phyloP scores from a whole-genome alignment of 305 asterid genomes.

The Fraxinus dipetala region DNA sequence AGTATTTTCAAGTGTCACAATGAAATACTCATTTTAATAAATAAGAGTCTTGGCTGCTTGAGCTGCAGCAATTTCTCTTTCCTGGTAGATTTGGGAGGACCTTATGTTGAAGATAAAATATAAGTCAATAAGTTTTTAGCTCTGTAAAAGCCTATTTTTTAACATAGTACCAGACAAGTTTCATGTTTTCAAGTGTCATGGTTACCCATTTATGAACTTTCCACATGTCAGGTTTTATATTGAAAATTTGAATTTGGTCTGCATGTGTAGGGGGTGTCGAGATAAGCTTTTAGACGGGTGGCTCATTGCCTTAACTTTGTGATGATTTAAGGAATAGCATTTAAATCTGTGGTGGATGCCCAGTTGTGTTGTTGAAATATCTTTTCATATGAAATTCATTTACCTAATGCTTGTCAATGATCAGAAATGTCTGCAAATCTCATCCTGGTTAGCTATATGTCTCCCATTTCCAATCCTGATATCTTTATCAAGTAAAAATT shows the following conservation, averaged over 20 bases:
- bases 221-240: not conserved
- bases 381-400: not conserved
- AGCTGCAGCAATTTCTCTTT: not conserved
- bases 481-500: not conserved
- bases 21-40: not conserved
- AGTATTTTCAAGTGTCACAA: not conserved
- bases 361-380: not conserved
- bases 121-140: not conserved
- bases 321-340: not conserved
- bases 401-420: not conserved
- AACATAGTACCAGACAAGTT: not conserved
- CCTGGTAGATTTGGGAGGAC: slow-evolving; percentile 2
- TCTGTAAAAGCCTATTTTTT: not conserved
- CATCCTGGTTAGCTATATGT: not conserved
- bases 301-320: not conserved
- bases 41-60: not conserved
- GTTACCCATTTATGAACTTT: not conserved
- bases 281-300: not conserved
- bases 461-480: not conserved
- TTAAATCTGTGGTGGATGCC: not conserved
- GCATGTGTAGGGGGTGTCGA: not conserved
- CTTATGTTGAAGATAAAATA: not conserved
- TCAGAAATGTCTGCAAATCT: not conserved
- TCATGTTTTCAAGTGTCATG: not conserved
- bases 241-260: not conserved